phyloP scores from a whole-genome alignment of 2,329 filamentous ascomycete genomes.

The Bipolaris sorokiniana region DNA sequence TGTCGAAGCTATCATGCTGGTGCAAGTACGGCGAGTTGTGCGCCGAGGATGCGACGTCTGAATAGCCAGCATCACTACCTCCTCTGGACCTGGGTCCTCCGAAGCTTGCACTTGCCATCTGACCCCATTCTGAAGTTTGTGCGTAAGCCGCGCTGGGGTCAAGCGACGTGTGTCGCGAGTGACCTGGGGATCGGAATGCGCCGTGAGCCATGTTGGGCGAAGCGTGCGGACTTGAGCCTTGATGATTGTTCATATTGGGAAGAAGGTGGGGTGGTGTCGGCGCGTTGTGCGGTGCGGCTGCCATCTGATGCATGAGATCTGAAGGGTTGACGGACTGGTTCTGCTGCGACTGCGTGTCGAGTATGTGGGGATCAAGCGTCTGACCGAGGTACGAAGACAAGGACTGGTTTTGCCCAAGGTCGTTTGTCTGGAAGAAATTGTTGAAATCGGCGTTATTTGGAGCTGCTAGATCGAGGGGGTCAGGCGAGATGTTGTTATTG shows the following conservation, averaged over 20 bases:
- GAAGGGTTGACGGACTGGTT: conserved; percentile 55
- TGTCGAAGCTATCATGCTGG: conserved; percentile 79
- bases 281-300: conserved; percentile 57
- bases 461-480: conserved; percentile 45
- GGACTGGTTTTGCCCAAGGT: conserved; percentile 61
- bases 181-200: conserved; percentile 59
- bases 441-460: conserved; percentile 46
- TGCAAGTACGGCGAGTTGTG: conserved; percentile 82
- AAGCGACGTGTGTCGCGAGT: conserved; percentile 66
- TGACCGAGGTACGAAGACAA: conserved; percentile 63
- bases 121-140: conserved; percentile 64
- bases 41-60: conserved; percentile 79
- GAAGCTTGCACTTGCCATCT: conserved; percentile 63
- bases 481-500: conserved; percentile 46
- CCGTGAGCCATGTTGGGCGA: conserved; percentile 62
- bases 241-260: conserved; percentile 59
- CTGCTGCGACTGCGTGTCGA: conserved; percentile 50
- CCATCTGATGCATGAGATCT: conserved; percentile 59
- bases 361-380: conserved; percentile 53
- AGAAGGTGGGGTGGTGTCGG: conserved; percentile 64
- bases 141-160: conserved; percentile 67
- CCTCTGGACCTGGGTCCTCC: conserved; percentile 76
- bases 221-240: conserved; percentile 58
- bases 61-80: conserved; percentile 80
- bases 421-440: conserved; percentile 63